Percentiles rank a stretch among this genome's conserved stretches.
Evolutionary conservation across 768 basidiomycete species (phyloP).

Genomic region (Ephemerocybe angulata): DNA sequence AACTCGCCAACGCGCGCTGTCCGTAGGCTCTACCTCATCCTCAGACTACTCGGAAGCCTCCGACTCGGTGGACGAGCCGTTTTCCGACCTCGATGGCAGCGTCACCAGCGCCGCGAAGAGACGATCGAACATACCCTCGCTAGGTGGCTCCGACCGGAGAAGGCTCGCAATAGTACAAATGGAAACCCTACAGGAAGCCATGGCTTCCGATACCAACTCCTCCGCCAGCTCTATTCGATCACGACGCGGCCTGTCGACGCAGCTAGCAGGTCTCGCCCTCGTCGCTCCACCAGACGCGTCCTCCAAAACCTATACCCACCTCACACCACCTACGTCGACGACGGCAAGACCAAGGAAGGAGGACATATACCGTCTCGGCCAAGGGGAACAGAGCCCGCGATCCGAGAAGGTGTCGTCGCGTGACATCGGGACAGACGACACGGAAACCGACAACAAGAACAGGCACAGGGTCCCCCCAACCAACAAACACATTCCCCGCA

Average conservation of each 20-base stretch:
- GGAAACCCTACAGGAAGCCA: slow-evolving; percentile 35
- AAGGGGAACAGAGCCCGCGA: not conserved
- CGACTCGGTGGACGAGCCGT: slow-evolving; percentile 20
- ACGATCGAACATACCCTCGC: slow-evolving; percentile 52
- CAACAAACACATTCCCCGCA: slow-evolving; percentile 25
- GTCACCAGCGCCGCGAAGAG: slow-evolving; percentile 21
- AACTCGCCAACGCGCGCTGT: slow-evolving; percentile 24
- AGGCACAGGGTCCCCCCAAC: slow-evolving; percentile 19
- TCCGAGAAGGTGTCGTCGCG: not conserved
- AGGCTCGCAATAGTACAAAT: slow-evolving; percentile 65
- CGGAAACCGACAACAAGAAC: not conserved
- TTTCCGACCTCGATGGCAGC: slow-evolving; percentile 15
- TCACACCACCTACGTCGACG: slow-evolving; percentile 50
- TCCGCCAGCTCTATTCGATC: slow-evolving; percentile 32
- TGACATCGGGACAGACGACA: not conserved
- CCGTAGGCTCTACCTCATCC: slow-evolving; percentile 37
- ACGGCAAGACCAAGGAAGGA: slow-evolving; percentile 25
- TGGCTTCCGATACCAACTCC: slow-evolving; percentile 23
- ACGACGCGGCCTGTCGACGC: slow-evolving; percentile 37
- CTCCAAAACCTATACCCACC: slow-evolving; percentile 46
- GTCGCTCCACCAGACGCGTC: slow-evolving; percentile 73
- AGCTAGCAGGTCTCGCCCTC: slow-evolving; percentile 53
- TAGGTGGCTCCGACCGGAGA: slow-evolving; percentile 61
- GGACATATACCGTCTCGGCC: not conserved
- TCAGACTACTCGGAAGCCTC: slow-evolving; percentile 54